Conservation (phyloP, 306 rosid species). For the Inga leiocalycina region DNA sequence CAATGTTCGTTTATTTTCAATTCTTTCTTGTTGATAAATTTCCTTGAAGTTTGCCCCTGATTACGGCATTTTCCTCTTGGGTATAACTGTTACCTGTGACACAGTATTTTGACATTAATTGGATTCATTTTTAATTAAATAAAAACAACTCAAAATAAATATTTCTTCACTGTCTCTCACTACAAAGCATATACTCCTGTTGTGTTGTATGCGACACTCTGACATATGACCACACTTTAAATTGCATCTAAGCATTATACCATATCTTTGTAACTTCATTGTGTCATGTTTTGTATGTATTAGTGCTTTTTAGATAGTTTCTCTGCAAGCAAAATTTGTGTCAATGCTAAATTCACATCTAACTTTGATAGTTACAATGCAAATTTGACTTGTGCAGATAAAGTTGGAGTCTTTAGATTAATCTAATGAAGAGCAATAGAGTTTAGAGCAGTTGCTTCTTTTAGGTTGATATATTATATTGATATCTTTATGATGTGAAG, state of each 20-base stretch:
- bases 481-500: slow-evolving; percentile 15
- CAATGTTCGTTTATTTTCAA: background rate
- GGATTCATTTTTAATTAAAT: background rate
- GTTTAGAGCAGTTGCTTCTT: slow-evolving; percentile 29
- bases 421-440: slow-evolving; percentile 21
- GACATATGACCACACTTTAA: background rate
- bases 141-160: background rate
- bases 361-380: slow-evolving; percentile 15
- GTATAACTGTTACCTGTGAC: background rate
- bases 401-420: slow-evolving; percentile 33
- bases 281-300: background rate
- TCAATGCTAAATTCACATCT: slow-evolving; percentile 2
- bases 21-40: background rate
- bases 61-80: background rate
- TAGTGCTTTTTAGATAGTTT: background rate
- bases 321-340: background rate
- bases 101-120: background rate
- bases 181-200: background rate
- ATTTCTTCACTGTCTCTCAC: background rate
- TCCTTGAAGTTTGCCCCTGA: background rate
- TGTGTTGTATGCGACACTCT: background rate
- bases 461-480: slow-evolving; percentile 7
- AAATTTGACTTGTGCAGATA: slow-evolving; percentile 33
- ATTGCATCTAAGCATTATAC: background rate
- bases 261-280: background rate